Evolutionary conservation across 164 flowering plant species (phyloP).

Genomic region (Akebia trifoliata): DNA sequence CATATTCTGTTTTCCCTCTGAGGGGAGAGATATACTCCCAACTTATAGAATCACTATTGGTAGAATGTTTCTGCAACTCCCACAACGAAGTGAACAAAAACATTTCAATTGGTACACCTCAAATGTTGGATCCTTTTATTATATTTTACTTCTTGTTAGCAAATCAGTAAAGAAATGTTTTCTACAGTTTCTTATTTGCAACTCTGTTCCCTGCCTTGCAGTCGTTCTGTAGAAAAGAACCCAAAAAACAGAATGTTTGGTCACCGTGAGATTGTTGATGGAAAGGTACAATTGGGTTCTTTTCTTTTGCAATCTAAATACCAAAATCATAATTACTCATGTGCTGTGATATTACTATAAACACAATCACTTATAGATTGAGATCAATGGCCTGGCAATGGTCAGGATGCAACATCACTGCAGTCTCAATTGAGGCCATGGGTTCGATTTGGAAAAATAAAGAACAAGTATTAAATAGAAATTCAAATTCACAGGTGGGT

Average conservation of each 20-base stretch:
- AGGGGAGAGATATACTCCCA: too few species aligned
- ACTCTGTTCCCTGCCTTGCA: slow-evolving; percentile 22
- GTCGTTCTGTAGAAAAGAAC: slow-evolving; percentile 50
- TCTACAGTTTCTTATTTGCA: neutral
- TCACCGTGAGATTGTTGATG: slow-evolving; percentile 50
- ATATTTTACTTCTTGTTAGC: neutral
- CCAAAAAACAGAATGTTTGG: slow-evolving; percentile 69
- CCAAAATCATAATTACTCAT: too few species aligned
- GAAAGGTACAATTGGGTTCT: slow-evolving; percentile 48
- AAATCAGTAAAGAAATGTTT: neutral
- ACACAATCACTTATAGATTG: too few species aligned
- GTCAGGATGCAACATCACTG: neutral
- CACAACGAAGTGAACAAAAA: neutral
- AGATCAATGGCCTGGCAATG: too few species aligned
- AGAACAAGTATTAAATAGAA: neutral
- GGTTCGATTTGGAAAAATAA: neutral
- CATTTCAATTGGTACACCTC: neutral
- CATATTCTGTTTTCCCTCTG: too few species aligned
- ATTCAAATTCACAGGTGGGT: slow-evolving; percentile 45
- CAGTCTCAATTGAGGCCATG: neutral
- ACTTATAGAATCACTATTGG: too few species aligned
- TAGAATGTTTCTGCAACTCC: neutral
- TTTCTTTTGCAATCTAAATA: neutral
- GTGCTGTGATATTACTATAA: neutral
- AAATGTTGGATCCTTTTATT: too few species aligned